phyloP scores from a whole-genome alignment of 108 stramenopile genomes.

The Discostella stelligeroides region DNA sequence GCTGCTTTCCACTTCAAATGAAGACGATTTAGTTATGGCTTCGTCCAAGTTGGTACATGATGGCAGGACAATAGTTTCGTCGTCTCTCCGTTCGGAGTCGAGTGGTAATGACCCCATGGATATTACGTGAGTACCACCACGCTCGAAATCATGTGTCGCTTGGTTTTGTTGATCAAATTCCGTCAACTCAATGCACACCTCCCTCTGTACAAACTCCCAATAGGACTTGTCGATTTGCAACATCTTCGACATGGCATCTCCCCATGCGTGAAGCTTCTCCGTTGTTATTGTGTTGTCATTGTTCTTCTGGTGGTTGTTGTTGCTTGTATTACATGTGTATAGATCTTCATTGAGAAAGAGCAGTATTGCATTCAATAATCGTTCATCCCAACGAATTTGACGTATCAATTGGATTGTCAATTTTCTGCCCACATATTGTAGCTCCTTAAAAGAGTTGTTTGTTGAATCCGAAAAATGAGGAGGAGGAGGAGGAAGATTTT shows the following conservation, averaged over 20 bases:
- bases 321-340: not conserved
- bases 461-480: not conserved
- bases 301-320: not conserved
- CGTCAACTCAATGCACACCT: slow-evolving; percentile 27
- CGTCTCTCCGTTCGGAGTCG: not conserved
- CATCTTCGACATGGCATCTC: slow-evolving; percentile 29
- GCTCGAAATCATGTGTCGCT: not conserved
- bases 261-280: slow-evolving; percentile 19
- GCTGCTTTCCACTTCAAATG: not conserved
- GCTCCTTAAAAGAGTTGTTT: not conserved
- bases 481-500: not conserved
- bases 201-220: slow-evolving; percentile 38
- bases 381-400: slow-evolving; percentile 27
- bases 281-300: not conserved
- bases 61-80: not conserved
- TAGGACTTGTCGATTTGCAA: slow-evolving; percentile 35
- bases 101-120: not conserved
- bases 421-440: slow-evolving; percentile 16
- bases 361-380: slow-evolving; percentile 13
- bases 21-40: not conserved
- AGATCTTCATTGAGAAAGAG: slow-evolving; percentile 32
- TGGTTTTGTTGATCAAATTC: not conserved
- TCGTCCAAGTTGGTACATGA: not conserved
- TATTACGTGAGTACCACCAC: not conserved
- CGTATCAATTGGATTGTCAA: slow-evolving; percentile 27